Evolutionary conservation across 2,329 filamentous ascomycete species (phyloP).

Genomic region (Zasmidium angulare): DNA sequence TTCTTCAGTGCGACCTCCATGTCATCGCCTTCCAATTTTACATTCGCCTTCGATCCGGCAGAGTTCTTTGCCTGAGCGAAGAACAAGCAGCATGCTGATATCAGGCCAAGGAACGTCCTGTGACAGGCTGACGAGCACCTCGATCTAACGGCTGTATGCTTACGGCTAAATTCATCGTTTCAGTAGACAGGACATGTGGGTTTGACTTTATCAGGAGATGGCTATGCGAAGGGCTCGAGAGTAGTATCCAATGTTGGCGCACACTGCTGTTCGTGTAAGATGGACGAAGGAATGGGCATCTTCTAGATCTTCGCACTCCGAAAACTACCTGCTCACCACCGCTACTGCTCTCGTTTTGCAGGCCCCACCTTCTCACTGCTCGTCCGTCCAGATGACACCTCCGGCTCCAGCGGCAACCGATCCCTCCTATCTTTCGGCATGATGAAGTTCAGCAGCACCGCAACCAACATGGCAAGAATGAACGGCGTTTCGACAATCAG

Average conservation of each 20-base stretch:
- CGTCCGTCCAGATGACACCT: background rate
- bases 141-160: background rate
- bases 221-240: background rate
- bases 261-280: no score
- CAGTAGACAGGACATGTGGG: background rate
- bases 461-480: conserved; percentile 21
- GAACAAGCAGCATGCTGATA: background rate
- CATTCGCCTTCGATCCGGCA: background rate
- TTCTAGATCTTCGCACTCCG: background rate
- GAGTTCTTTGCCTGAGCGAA: background rate
- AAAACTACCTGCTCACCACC: background rate
- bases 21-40: background rate
- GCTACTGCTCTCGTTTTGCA: background rate
- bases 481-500: conserved; percentile 23
- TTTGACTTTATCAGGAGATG: background rate
- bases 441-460: conserved; percentile 20
- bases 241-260: background rate
- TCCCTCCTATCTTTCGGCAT: conserved; percentile 19
- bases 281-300: no score
- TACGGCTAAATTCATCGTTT: background rate
- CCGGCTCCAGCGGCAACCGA: background rate
- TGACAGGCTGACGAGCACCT: background rate
- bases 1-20: background rate
- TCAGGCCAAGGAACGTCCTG: background rate
- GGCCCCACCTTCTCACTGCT: background rate